Base-by-base conservation (phyloP, 768 basidiomycete species). In the Boletus sp. region DNA sequence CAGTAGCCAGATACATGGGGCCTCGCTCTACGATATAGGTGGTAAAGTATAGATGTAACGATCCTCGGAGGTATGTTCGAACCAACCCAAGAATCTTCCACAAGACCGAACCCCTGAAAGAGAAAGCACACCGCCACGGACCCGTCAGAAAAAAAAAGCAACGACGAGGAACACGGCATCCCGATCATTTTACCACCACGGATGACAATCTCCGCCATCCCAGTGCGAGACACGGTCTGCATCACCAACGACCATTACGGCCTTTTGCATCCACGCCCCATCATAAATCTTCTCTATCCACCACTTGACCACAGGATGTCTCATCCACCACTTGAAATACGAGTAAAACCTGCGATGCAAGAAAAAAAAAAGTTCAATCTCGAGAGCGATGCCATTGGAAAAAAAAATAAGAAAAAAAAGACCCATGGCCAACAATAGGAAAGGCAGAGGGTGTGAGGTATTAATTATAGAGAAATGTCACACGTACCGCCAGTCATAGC, bases 251-350 rank as follows among this genome's bases (percentile, higher is more conserved):
- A 78, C 65, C 59, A 73, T 65, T 48, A 72, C 67, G 44, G 60
- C 65, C 10, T 71, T 58, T 30, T 75, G 67, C 75, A 76, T 74
- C 70, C 73, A 71, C 49, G 73, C 74, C 11, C 72, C 77, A 52
- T 68, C 65, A 30, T 69, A 76, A 48, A 70, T 59, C 49, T 61
- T 69, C 62, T 70, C 67, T 47, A 78, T 75, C 72, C 75, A 78
- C 78, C 78, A 78, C 58, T 59, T 60, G 49, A 79, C 70, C 41
- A 71, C 56, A 36, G 71, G 75, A 52, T 77, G 73, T 30, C 78
- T 64, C 65, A 76, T 64, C 17, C 71, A 52, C 64, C 69, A 75
- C 56, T 76, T 75, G 64, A 61, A 74, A 58, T 74, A 74, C 29
- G 60, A 44, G 44, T 76, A 75, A 45, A 57, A 66, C 46, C 68